A percentile compares a stretch with the other conserved stretches of the same genome.
These are phyloP conservation scores for Aspergillus pseudotamarii DNA, from an alignment of 2,329 filamentous ascomycete genomes.

Conservation along the genomic window DNA sequence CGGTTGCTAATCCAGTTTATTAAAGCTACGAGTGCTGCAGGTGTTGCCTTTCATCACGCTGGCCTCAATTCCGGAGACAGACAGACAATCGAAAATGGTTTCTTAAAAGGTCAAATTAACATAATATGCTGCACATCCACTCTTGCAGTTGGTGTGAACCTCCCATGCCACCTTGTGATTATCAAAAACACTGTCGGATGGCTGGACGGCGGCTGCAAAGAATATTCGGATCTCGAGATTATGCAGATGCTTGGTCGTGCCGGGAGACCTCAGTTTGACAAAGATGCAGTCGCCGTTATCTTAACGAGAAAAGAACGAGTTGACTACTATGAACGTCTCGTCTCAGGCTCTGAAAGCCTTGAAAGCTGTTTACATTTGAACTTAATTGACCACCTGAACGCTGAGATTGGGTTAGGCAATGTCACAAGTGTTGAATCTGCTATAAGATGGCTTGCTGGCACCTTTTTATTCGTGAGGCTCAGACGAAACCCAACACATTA, in stretches of 20 bases:
- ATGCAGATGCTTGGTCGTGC: slow-evolving; percentile 91
- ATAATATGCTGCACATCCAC: slow-evolving; percentile 89
- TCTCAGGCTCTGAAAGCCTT: slow-evolving; percentile 70
- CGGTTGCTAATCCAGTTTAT: slow-evolving; percentile 12
- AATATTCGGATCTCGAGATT: slow-evolving; percentile 80
- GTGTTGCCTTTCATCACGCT: slow-evolving; percentile 82
- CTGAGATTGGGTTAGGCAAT: slow-evolving; percentile 76
- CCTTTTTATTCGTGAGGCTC: slow-evolving; percentile 76
- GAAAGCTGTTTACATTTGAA: slow-evolving; percentile 81
- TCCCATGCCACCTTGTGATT: slow-evolving; percentile 81
- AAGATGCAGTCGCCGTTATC: slow-evolving; percentile 74
- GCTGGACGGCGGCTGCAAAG: slow-evolving; percentile 61
- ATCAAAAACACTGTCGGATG: slow-evolving; percentile 77
- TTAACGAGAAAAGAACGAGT: slow-evolving; percentile 71
- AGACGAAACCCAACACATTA: slow-evolving; percentile 72
- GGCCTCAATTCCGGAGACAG: slow-evolving; percentile 70
- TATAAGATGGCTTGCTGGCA: slow-evolving; percentile 73
- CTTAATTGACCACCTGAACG: slow-evolving; percentile 80
- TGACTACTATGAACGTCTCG: slow-evolving; percentile 70
- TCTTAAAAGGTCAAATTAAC: slow-evolving; percentile 69
- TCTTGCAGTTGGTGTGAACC: slow-evolving; percentile 78
- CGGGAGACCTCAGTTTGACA: slow-evolving; percentile 80
- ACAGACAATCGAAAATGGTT: slow-evolving; percentile 66
- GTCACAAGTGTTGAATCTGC: slow-evolving; percentile 67
- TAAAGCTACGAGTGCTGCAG: slow-evolving; percentile 53